phyloP scores from a whole-genome alignment of 2,329 filamentous ascomycete species.

The Septoria petroselini region DNA sequence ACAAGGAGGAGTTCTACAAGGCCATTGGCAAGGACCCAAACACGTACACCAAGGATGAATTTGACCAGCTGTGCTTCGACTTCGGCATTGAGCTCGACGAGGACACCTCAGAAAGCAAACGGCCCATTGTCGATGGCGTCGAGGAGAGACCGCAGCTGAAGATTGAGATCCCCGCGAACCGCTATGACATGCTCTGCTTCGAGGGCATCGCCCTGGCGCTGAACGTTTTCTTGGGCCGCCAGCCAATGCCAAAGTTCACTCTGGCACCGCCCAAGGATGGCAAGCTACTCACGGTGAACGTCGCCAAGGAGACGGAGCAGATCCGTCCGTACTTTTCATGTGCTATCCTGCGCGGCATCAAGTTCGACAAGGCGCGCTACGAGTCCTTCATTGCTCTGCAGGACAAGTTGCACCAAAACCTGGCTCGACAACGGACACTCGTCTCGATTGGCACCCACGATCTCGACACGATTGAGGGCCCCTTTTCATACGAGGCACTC shows the following conservation, averaged over 20 bases:
- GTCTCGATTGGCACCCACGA: conserved; percentile 98
- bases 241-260: conserved; percentile 73
- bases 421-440: conserved; percentile 86
- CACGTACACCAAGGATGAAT: conserved; percentile 79
- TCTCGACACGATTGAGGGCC: conserved; percentile 85
- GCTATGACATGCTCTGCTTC: conserved; percentile 91
- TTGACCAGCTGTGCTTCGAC: conserved; percentile 97
- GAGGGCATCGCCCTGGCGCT: conserved; percentile 94
- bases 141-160: conserved; percentile 91
- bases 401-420: conserved; percentile 96
- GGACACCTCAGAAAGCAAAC: conserved; percentile 75
- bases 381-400: conserved; percentile 97
- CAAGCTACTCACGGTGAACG: conserved; percentile 74
- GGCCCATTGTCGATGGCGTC: conserved; percentile 70
- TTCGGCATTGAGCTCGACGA: conserved; percentile 98
- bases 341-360: conserved; percentile 84
- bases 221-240: conserved; percentile 84
- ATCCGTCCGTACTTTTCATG: conserved; percentile 86
- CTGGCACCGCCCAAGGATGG: conserved; percentile 69
- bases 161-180: conserved; percentile 95
- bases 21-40: conserved; percentile 72
- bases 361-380: conserved; percentile 86
- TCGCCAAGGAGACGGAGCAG: conserved; percentile 62
- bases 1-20: conserved; percentile 94
- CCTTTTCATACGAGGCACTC: conserved; percentile 94